Conservation (phyloP, 208 protist genomes). For the Crithidia expoeki region DNA sequence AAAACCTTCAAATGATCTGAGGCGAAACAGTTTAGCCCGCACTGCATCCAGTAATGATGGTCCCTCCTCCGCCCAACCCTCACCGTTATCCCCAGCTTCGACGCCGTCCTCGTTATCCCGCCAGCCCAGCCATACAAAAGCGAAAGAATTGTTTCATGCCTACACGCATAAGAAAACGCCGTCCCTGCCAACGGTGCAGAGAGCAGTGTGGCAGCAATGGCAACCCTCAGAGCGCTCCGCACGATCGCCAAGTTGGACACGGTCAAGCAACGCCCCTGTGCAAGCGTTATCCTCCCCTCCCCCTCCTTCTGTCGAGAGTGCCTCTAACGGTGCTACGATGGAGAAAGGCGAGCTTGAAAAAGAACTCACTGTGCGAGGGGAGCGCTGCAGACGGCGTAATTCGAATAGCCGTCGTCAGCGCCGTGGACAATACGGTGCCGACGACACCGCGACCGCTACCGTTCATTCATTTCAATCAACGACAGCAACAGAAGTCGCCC, state of each 20-base stretch:
- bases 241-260: not conserved
- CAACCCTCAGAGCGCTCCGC: not conserved
- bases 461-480: not conserved
- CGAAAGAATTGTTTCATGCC: constrained; percentile 26
- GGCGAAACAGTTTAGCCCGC: not conserved
- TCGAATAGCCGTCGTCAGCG: not conserved
- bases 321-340: not conserved
- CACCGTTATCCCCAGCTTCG: not conserved
- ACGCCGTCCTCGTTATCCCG: not conserved
- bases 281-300: not conserved
- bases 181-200: not conserved
- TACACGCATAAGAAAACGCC: constrained; percentile 31
- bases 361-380: not conserved
- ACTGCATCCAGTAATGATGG: not conserved
- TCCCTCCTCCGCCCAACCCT: not conserved
- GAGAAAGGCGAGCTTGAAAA: not conserved
- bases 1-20: not conserved
- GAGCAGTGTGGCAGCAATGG: not conserved
- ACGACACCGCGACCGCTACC: not conserved
- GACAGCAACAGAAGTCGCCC: no score
- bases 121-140: constrained; percentile 12
- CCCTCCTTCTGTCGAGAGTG: not conserved
- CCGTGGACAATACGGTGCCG: not conserved
- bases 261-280: not conserved
- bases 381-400: not conserved